Base-by-base conservation (phyloP, 108 stramenopile genomes). In the Skeletonema marinoi region DNA sequence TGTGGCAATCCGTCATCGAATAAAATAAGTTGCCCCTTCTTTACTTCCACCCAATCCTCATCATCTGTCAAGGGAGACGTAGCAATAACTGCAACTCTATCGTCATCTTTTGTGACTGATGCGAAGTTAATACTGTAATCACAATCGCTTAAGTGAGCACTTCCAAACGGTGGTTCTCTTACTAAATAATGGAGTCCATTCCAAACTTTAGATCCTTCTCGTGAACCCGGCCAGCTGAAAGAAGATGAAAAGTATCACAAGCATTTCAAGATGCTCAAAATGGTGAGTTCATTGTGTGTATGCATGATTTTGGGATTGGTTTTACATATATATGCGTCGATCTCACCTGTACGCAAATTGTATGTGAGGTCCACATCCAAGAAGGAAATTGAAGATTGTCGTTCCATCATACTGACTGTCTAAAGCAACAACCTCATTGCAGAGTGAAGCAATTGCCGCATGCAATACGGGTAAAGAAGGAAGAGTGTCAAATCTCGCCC, bases 151-250 rank as follows among this genome's bases (percentile, higher is more conserved):
- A 88, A 68, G 41, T 84, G 76, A 14, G 76, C 78, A 32, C 59
- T 46, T 3, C 62, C 60, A 64, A 86, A 88, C 0, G 87, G 86
- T 58, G 80, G 78, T 63, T 93, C 87, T n/a, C 89, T 68, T 0
- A 92, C 79, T 42, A 86, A 86, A 64, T 96, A 96, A 68, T 92
- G 88, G 46, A 96, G 82, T 54, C 90, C 92, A 76, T 96, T 96
- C 92, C 92, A 96, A 5, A 90, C 84, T 16, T 81, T 74, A 10
- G 85, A 86, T 32, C 90, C 90, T 8, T 90, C 90, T 19, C 95
- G 81, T 13, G 71, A 41, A 29, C 93, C 95, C 1, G 95, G 92
- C 88, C 90, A 96, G 33, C 74, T 82, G 58, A 89, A 93, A 32
- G 85, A 90, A 68, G 88, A 92, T 67, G 88, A 86, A 9, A 77